These are phyloP conservation scores for Leccinum arenicola DNA, from an alignment of 768 basidiomycete species.

Conservation along the genomic window DNA sequence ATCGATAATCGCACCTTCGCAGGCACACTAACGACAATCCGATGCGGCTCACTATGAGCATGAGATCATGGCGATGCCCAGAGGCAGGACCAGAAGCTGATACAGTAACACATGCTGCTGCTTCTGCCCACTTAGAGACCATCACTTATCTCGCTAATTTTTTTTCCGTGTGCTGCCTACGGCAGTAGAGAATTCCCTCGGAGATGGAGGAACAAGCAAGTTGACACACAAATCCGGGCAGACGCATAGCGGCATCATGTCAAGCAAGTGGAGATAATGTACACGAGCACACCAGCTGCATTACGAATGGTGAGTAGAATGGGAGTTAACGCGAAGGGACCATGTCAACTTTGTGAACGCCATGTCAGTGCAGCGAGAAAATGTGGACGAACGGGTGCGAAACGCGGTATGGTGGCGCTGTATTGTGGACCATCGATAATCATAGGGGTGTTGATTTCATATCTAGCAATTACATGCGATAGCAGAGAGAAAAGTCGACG, in stretches of 20 bases:
- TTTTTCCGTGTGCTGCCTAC: conserved; percentile 15
- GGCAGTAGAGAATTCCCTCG: conserved; percentile 14
- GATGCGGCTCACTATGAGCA: conserved; percentile 8
- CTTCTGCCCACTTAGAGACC: conserved; percentile 30
- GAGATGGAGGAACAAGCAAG: conserved; percentile 15
- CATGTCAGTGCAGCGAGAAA: background rate
- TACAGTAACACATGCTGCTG: conserved; percentile 15
- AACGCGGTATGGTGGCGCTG: conserved; percentile 5
- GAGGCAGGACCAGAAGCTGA: conserved; percentile 26
- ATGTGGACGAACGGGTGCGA: conserved; percentile 13
- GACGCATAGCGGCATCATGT: background rate
- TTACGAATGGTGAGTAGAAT: conserved; percentile 2
- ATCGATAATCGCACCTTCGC: conserved; percentile 15
- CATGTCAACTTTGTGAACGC: conserved; percentile 3
- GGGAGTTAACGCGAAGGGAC: conserved; percentile 8
- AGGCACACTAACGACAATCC: conserved; percentile 10
- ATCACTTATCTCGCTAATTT: conserved; percentile 25
- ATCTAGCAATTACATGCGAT: conserved; percentile 19
- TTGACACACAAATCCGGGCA: background rate
- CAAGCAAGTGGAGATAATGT: conserved; percentile 3
- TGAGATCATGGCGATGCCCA: conserved; percentile 21
- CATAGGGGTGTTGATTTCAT: conserved; percentile 29
- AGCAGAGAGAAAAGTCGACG: conserved; percentile 10
- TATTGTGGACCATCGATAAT: conserved; percentile 20
- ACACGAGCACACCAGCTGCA: conserved; percentile 6